Base-by-base conservation (phyloP, 176 grass and related monocot genomes). In the Olyra latifolia region DNA sequence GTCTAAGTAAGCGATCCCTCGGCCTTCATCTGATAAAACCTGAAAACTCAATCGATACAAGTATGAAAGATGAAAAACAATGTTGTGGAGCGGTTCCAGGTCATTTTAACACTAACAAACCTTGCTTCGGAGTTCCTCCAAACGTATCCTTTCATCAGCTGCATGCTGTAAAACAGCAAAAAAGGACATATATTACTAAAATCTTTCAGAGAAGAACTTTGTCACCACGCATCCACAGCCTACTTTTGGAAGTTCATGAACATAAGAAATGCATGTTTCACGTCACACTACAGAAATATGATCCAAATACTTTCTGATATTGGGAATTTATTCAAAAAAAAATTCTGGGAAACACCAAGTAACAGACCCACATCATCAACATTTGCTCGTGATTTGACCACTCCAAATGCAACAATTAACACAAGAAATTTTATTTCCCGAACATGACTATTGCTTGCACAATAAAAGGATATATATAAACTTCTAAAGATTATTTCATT, bases 121-220 rank as follows among this genome's bases (percentile, higher is more conserved):
- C 92, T 95, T 92, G 72, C 69, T 87, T 42, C 74, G 95, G 40
- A 98, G 89, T 55, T 94, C 90, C 90, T 98, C 95, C 75, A 98
- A 78, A 73, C 86, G 90, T 83, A 98, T 98, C 70, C 95, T 94
- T 87, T 98, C 92, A 82, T 98, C 95, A 75, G 95, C 95, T 49
- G 95, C 95, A 72, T 98, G 95, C 95, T 98, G 87, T 66, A 93
- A 67, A 85, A 67, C 4, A 87, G 65, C 67, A 56, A 79, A 69
- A 79, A 48, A 62, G 40, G 17, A 32, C 28, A 66, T 66, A 72
- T 70, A 42, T 70, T 67, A 16, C 19, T 79, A 76, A 77, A 62
- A 79, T 84, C 61, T 80, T 62, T 44, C 25, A 8, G 52, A 84
- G 43, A 77, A 75, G 39, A 48, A 58, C 16, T 55, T 63, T 80